phyloP scores from a whole-genome alignment of 2,329 filamentous ascomycete genomes.

The Penicillium sp. region DNA sequence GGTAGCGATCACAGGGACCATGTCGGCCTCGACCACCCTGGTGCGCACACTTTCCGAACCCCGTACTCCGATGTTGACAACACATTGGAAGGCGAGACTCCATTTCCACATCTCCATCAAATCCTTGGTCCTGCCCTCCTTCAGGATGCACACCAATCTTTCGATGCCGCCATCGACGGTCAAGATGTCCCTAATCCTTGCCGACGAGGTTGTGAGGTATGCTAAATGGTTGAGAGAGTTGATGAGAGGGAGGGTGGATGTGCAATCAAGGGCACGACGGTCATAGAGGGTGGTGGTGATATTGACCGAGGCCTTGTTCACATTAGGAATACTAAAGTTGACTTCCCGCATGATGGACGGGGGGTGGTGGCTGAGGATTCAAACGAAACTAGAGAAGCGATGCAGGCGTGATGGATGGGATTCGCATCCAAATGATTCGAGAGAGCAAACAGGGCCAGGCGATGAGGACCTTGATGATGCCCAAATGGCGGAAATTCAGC shows the following conservation, averaged over 20 bases:
- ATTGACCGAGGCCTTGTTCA: conserved; percentile 98
- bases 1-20: conserved; percentile 98
- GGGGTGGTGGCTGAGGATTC: conserved; percentile 4
- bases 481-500: conserved; percentile 18
- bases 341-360: conserved; percentile 88
- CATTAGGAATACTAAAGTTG: conserved; percentile 98
- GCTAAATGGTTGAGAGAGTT: conserved; percentile 99
- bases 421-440: conserved; percentile 15
- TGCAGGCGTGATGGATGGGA: conserved; percentile 4
- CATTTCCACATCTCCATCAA: conserved; percentile 99
- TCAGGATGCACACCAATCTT: conserved; percentile 93
- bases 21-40: conserved; percentile 95
- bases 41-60: conserved; percentile 94
- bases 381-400: conserved; percentile 10
- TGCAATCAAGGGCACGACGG: conserved; percentile 95
- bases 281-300: conserved; percentile 99
- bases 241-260: conserved; percentile 94
- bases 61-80: conserved; percentile 96
- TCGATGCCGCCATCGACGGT: conserved; percentile 99
- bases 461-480: conserved; percentile 28
- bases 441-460: conserved; percentile 11
- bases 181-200: conserved; percentile 94
- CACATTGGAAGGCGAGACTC: conserved; percentile 98
- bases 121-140: conserved; percentile 94
- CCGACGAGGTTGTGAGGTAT: conserved; percentile 96